Percentiles rank a stretch among this genome's conserved stretches.
phyloP scores from a whole-genome alignment of 148 eudicot genomes.

The Tetragonia tetragonoides region DNA sequence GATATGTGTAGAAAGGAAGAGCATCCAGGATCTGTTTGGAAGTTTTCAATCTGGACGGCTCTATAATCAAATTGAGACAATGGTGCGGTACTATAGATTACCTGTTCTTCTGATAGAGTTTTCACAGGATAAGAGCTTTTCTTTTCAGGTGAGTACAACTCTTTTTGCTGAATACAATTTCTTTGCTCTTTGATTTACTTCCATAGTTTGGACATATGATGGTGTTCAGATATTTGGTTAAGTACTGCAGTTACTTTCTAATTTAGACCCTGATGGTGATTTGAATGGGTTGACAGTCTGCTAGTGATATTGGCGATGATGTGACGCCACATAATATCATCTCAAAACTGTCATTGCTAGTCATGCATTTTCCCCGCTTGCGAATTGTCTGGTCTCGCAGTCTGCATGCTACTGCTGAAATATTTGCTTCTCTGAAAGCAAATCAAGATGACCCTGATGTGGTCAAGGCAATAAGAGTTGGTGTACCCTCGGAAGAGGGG shows the following conservation, averaged over 20 bases:
- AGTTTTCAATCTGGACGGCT: conserved; percentile 95
- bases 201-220: background rate
- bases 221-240: too few relatives aligned
- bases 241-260: background rate
- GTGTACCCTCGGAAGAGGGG: conserved; percentile 97
- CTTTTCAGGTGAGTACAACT: conserved; percentile 70
- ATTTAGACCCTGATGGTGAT: background rate
- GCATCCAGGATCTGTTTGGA: conserved; percentile 92
- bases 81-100: conserved; percentile 86
- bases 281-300: conserved; percentile 57
- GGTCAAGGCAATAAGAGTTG: conserved; percentile 84
- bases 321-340: conserved; percentile 85
- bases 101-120: conserved; percentile 96
- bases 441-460: conserved; percentile 99
- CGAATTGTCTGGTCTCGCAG: conserved; percentile 99
- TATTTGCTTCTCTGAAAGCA: conserved; percentile 82
- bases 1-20: conserved; percentile 96
- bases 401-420: conserved; percentile 96
- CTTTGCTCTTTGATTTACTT: background rate
- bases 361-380: conserved; percentile 91
- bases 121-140: conserved; percentile 98
- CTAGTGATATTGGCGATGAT: conserved; percentile 90
- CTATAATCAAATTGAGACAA: conserved; percentile 87
- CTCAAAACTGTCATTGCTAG: conserved; percentile 88
- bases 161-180: background rate